Evolutionary conservation across 2,329 filamentous ascomycete species (phyloP), one percentile per base, ranked within the genome.

Genomic region (Erysiphe pulchra): DNA sequence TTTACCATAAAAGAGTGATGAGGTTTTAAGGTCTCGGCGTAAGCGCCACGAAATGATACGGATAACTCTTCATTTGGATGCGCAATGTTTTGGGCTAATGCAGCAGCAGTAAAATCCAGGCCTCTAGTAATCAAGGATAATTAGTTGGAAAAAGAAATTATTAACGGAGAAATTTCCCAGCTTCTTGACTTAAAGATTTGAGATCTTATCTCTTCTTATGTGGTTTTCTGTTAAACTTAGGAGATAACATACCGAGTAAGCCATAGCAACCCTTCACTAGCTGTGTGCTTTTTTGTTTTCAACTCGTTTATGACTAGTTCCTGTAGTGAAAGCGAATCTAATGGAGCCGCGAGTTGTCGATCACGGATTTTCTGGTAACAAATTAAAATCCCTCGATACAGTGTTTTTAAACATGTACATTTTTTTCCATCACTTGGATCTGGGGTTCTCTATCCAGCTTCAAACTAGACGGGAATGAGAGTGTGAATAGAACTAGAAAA

Each of bases 181-280:
- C 24, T 28, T 28, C 4, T 28, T 28, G 7, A 28, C 7, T 28
- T 28, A 5, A 28, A 5, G 24, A 28, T 28, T 28, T 5, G 8
- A 28, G 24, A 8, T 28, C 1, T 28, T 28, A 28, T 28, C 7
- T 28, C 24, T 5, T 7, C 8, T 3, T 28, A 28, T 8, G 24
- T 28, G 24, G 24, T 6, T 28, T 28, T 28, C 24, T 28, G 8
- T 28, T 9, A 28, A 28, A 28, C 24, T 28, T 28, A 28, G 37
- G 36, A 41, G 14, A 43, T 28, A 24, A 48, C 69, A 49, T 70
- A 92, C 82, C 87, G 80, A 53, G 78, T 71, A 50, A 94, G 71
- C 90, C 90, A 98, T 49, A 95, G 62, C 45, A 94, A 70, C 46
- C 86, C 90, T 64, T 94, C 86, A 12, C 84, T 79, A 46, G 90